Evolutionary conservation across 1,284 basidiomycete genomes (phyloP).

Genomic region (Boletus subluridellus): DNA sequence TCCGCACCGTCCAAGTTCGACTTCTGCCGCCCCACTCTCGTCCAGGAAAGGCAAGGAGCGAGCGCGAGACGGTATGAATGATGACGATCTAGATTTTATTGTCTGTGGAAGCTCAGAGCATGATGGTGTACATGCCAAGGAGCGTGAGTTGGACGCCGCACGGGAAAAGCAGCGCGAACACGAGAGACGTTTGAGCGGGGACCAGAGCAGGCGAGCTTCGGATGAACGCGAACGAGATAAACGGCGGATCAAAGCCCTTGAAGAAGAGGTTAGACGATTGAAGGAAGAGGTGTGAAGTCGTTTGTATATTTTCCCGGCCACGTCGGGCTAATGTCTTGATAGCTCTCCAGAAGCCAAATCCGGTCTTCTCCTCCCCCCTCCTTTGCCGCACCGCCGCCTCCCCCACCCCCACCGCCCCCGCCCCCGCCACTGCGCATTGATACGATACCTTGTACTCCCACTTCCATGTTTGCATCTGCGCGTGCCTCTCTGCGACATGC

Average conservation of each 20-base stretch:
- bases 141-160: slow-evolving; percentile 54
- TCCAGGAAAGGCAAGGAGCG: slow-evolving; percentile 52
- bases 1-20: background rate
- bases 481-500: slow-evolving; percentile 63
- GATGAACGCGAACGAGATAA: slow-evolving; percentile 56
- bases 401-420: slow-evolving; percentile 52
- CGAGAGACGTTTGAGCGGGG: slow-evolving; percentile 32
- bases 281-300: slow-evolving; percentile 56
- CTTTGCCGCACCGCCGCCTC: slow-evolving; percentile 27
- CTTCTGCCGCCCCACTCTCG: background rate
- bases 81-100: slow-evolving; percentile 23
- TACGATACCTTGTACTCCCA: slow-evolving; percentile 32
- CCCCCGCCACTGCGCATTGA: slow-evolving; percentile 38
- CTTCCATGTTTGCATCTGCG: slow-evolving; percentile 49
- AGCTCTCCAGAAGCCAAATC: slow-evolving; percentile 46
- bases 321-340: slow-evolving; percentile 2
- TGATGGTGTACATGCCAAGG: slow-evolving; percentile 52
- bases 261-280: slow-evolving; percentile 61
- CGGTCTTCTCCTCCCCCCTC: slow-evolving; percentile 21
- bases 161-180: slow-evolving; percentile 46
- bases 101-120: slow-evolving; percentile 43
- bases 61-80: slow-evolving; percentile 24
- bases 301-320: background rate
- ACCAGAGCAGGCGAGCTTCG: slow-evolving; percentile 21
- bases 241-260: slow-evolving; percentile 58